Evolutionary conservation across 2,329 filamentous ascomycete genomes (phyloP).

Genomic region (Epichloe sylvatica): DNA sequence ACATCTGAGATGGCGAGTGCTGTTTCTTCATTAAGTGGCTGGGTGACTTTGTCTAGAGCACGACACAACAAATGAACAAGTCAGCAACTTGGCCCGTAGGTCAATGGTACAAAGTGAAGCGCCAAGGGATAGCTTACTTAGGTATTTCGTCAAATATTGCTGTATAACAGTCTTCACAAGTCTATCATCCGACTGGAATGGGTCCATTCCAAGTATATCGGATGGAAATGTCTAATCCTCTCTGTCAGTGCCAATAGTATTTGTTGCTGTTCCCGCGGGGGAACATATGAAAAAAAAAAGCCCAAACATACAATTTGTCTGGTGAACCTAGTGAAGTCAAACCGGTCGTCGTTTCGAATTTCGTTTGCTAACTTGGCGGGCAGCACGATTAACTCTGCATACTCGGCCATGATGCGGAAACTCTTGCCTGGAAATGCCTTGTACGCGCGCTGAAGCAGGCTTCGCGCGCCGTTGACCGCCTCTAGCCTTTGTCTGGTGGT

Average conservation of each 20-base stretch:
- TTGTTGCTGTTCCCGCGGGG: background rate
- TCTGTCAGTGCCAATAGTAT: background rate
- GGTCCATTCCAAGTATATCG: background rate
- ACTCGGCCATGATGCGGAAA: background rate
- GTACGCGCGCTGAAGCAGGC: background rate
- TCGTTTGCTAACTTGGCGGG: background rate
- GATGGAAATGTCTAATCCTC: background rate
- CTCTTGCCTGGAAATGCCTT: background rate
- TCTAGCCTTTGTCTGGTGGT: background rate
- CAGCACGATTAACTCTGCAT: background rate
- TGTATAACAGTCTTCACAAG: background rate
- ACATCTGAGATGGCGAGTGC: background rate
- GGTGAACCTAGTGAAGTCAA: background rate
- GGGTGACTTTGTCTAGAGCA: background rate
- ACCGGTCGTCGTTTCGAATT: background rate
- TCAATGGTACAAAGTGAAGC: background rate
- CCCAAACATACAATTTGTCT: background rate
- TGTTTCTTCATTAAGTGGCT: background rate
- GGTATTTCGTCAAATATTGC: background rate
- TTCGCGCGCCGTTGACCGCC: background rate
- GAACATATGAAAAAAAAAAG: background rate
- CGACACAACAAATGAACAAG: background rate
- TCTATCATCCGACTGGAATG: background rate
- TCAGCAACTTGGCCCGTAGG: background rate
- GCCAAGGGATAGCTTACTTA: background rate